Conservation (phyloP, 257 asterid genomes). For the Penstemon davidsonii region DNA sequence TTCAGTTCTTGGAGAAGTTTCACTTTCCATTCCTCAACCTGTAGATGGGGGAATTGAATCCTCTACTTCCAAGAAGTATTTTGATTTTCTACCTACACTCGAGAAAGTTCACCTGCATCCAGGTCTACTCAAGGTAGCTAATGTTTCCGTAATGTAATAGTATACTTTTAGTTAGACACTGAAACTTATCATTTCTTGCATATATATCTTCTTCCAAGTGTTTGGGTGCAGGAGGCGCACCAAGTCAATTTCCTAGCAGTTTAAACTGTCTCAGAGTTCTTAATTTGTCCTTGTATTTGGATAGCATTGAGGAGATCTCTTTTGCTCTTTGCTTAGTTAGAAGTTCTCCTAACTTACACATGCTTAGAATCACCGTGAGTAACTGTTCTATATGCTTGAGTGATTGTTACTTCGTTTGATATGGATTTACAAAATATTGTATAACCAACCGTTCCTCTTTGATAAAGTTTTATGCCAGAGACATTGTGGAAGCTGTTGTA, state of each 20-base stretch:
- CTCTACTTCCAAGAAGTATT: background rate
- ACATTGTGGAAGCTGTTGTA: background rate
- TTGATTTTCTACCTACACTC: slow-evolving; percentile 12
- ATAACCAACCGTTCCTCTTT: background rate
- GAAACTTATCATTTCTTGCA: background rate
- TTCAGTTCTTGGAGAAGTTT: slow-evolving; percentile 20
- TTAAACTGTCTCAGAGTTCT: slow-evolving; percentile 2
- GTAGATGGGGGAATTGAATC: no score
- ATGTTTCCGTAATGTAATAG: background rate
- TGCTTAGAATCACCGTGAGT: background rate
- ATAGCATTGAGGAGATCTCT: slow-evolving; percentile 9
- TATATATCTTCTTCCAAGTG: background rate
- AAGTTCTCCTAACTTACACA: background rate
- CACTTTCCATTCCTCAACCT: background rate
- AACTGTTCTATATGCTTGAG: background rate
- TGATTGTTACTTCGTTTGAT: no score
- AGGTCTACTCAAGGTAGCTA: background rate
- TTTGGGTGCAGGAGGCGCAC: slow-evolving; percentile 16
- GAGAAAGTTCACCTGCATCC: slow-evolving; percentile 12
- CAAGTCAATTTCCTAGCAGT: background rate
- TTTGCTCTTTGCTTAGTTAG: slow-evolving; percentile 10
- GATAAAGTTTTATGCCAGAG: background rate
- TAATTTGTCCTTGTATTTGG: slow-evolving; percentile 11
- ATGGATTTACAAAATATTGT: background rate
- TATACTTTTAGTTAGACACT: background rate